Base-by-base conservation (phyloP, 768 basidiomycete species). In the Trichaptum fuscoviolaceum region DNA sequence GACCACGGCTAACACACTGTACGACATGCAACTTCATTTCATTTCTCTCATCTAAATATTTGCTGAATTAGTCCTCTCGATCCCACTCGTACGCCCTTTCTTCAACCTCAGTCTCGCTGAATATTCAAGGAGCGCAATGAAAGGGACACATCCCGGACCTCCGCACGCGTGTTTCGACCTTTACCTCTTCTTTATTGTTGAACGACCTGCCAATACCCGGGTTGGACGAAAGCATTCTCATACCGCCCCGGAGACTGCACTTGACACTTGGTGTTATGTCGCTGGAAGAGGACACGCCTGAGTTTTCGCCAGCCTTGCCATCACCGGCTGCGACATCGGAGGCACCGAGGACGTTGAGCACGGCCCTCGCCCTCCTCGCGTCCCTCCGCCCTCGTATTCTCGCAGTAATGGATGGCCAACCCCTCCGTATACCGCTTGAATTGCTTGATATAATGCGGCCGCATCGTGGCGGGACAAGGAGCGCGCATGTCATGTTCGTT, bases 211-310 rank as follows among this genome's bases (percentile, higher is more conserved):
- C 76, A 7, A 78, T 81, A 26, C 69, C 74, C 0, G 91, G 91
- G 0, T 77, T 93, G 4, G 87, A 93, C 74, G 71, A 70, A 8
- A 80, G 83, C 2, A 85, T 92, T 69, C 74, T 89, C 64, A 81
- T 91, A 64, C 79, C 82, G 58, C 83, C 84, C 0, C 71, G 82
- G 12, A 75, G 90, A 20, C 75, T 92, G 58, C 91, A 93, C 74
- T 75, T 92, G 66, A 92, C 91, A 0, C 76, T 93, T 1, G 91
- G 90, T 0, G 89, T 91, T 0, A 89, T 93, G 87, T 76, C 83
- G 0, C 85, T 92, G 35, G 73, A 17, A 2, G 67, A 63, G 27
- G 63, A 62, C 35, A 12, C 42, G 10, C 30, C 30, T 3, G 68
- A 57, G 23, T 26, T 35, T 23, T 58, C 12, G n/a, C n/a, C n/a